phyloP scores from a whole-genome alignment of 345 rosid genomes.

The Acer campestre region DNA sequence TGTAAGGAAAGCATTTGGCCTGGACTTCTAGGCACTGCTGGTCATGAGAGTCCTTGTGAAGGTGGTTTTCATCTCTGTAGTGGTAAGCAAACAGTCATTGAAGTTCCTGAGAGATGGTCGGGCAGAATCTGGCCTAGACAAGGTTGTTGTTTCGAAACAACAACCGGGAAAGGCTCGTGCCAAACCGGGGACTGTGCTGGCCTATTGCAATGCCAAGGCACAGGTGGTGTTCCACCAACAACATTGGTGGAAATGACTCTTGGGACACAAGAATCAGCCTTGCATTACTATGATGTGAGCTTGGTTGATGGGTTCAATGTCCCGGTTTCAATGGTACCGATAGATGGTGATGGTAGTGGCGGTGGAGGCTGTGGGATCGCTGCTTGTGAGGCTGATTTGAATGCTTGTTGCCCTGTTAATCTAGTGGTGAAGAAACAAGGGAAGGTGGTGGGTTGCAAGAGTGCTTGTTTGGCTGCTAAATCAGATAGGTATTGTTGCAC shows the following conservation, averaged over 20 bases:
- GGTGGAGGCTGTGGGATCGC: conserved; percentile 41
- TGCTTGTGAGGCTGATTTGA: conserved; percentile 50
- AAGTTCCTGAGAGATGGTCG: conserved; percentile 47
- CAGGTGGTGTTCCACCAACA: conserved; percentile 49
- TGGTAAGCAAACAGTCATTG: conserved; percentile 33
- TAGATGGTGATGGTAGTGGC: conserved; percentile 40
- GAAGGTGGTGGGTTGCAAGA: conserved; percentile 52
- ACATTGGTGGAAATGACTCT: conserved; percentile 52
- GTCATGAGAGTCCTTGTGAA: conserved; percentile 36
- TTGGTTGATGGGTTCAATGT: conserved; percentile 56
- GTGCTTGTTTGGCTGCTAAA: conserved; percentile 54
- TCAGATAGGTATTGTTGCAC: conserved; percentile 50
- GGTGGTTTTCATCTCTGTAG: conserved; percentile 48
- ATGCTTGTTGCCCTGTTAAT: conserved; percentile 42
- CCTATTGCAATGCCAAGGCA: conserved; percentile 41
- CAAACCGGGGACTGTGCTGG: conserved; percentile 54
- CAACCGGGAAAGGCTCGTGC: conserved; percentile 39
- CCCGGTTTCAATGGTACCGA: conserved; percentile 45
- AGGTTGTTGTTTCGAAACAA: conserved; percentile 47
- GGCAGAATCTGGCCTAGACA: conserved; percentile 59
- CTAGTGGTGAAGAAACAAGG: conserved; percentile 38
- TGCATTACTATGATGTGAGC: conserved; percentile 60
- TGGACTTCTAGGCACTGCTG: conserved; percentile 46
- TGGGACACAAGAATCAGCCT: conserved; percentile 39
- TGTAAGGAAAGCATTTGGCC: conserved; percentile 55